Evolutionary conservation across 768 basidiomycete genomes (phyloP).

Genomic region (Cystofilobasidium bisporidii): DNA sequence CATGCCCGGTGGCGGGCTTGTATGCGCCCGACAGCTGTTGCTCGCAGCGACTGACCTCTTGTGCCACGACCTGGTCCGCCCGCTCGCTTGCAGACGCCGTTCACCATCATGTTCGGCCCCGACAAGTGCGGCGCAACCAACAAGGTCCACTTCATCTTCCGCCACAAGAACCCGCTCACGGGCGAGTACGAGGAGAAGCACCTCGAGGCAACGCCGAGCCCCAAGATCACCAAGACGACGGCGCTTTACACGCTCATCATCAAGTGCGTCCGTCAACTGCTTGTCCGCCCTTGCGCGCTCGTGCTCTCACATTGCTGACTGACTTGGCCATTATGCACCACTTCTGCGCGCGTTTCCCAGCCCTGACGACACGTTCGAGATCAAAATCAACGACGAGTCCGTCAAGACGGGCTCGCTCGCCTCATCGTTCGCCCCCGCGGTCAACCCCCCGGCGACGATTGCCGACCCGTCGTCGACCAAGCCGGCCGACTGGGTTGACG

Average conservation of each 20-base stretch:
- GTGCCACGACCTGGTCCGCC: too few species aligned
- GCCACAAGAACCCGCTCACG: slow-evolving; percentile 84
- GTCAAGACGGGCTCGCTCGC: slow-evolving; percentile 72
- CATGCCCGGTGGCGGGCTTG: too few species aligned
- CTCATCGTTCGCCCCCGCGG: slow-evolving; percentile 83
- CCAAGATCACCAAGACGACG: slow-evolving; percentile 78
- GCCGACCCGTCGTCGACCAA: slow-evolving; percentile 86
- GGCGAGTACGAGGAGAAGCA: slow-evolving; percentile 97
- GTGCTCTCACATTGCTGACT: background rate
- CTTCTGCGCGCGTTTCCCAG: slow-evolving; percentile 40
- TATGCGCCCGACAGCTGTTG: background rate
- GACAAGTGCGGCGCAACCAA: slow-evolving; percentile 51
- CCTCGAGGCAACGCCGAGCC: slow-evolving; percentile 66
- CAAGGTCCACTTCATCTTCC: slow-evolving; percentile 98
- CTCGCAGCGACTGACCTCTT: background rate
- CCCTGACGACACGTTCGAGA: slow-evolving; percentile 88
- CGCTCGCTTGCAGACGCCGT: slow-evolving; percentile 36
- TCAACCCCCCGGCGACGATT: slow-evolving; percentile 83
- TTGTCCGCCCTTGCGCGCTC: background rate
- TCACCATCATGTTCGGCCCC: slow-evolving; percentile 55
- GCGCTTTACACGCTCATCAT: slow-evolving; percentile 91
- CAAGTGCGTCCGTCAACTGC: slow-evolving; percentile 50
- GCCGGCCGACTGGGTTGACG: slow-evolving; percentile 87
- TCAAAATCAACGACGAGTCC: slow-evolving; percentile 77
- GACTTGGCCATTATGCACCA: too few species aligned